Conservation (phyloP, 2,329 filamentous ascomycete genomes). For the Neonectria sp. region DNA sequence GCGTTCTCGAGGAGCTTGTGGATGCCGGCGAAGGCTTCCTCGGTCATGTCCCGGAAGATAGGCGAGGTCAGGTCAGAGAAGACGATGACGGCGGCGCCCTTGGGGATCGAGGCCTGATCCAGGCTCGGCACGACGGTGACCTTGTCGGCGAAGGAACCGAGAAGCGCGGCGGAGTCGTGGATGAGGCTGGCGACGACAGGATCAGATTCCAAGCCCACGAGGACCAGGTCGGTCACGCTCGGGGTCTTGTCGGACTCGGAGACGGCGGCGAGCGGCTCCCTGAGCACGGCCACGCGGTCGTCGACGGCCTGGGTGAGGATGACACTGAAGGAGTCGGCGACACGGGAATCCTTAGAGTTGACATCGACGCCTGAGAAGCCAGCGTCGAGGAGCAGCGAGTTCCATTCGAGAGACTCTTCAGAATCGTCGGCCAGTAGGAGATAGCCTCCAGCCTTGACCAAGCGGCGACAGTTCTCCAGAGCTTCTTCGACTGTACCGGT, state of each 20-base stretch:
- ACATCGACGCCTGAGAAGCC: constrained; percentile 4
- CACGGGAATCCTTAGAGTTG: neutral
- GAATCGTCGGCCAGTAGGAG: neutral
- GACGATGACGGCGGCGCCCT: constrained; percentile 5
- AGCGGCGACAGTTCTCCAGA: neutral
- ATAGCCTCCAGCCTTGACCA: constrained; percentile 1
- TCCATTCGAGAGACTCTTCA: neutral
- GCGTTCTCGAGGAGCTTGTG: neutral
- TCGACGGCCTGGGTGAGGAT: neutral
- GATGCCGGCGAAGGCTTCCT: neutral
- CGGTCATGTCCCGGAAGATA: neutral
- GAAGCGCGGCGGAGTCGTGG: neutral
- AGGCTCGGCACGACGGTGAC: neutral
- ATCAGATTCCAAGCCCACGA: neutral
- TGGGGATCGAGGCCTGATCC: neutral
- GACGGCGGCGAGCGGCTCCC: neutral
- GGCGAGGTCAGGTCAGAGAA: neutral
- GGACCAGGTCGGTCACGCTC: neutral
- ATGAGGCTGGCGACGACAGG: neutral
- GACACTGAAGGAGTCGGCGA: neutral
- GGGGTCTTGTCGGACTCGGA: neutral
- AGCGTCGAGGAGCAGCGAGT: neutral
- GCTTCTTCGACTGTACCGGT: neutral
- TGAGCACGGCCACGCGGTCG: neutral
- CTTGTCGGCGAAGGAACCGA: neutral